Evolutionary conservation across 2,329 filamentous ascomycete species (phyloP).

Genomic region (Microthyrium microscopicum): DNA sequence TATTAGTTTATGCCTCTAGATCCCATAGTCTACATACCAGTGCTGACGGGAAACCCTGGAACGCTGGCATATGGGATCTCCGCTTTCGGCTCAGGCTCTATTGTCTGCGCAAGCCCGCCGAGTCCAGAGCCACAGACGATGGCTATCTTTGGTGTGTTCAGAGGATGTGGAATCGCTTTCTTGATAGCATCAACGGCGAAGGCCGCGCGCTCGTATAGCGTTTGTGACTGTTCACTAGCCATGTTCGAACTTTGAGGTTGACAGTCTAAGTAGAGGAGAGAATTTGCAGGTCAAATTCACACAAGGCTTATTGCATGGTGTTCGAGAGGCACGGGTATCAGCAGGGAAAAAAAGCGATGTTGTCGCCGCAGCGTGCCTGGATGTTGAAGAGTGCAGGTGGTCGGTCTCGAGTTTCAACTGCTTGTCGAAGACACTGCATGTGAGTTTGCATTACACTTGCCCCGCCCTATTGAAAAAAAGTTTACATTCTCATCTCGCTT

Average conservation of each 20-base stretch:
- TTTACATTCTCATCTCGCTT: no score
- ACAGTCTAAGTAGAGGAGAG: no score
- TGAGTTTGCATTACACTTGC: no score
- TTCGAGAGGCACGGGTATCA: background rate
- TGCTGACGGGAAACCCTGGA: constrained; percentile 43
- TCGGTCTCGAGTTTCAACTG: no score
- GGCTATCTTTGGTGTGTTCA: constrained; percentile 40
- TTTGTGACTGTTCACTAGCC: constrained; percentile 17
- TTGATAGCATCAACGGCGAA: constrained; percentile 36
- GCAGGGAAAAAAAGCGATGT: background rate
- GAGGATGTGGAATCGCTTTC: constrained; percentile 28
- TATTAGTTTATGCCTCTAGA: background rate
- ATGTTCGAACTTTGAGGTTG: no score
- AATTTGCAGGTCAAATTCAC: no score
- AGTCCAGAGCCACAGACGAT: constrained; percentile 50
- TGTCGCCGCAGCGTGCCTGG: no score
- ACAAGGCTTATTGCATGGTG: no score
- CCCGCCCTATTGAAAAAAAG: no score
- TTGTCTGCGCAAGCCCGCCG: constrained; percentile 41
- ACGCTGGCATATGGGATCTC: constrained; percentile 42
- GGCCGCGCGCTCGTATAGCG: constrained; percentile 25
- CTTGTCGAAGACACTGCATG: no score
- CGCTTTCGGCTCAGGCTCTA: constrained; percentile 31
- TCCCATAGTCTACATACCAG: constrained; percentile 28
- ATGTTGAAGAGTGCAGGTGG: no score